Base-by-base conservation (phyloP, 805 yeast genomes). In the Metschnikowia aberdeeniae region DNA sequence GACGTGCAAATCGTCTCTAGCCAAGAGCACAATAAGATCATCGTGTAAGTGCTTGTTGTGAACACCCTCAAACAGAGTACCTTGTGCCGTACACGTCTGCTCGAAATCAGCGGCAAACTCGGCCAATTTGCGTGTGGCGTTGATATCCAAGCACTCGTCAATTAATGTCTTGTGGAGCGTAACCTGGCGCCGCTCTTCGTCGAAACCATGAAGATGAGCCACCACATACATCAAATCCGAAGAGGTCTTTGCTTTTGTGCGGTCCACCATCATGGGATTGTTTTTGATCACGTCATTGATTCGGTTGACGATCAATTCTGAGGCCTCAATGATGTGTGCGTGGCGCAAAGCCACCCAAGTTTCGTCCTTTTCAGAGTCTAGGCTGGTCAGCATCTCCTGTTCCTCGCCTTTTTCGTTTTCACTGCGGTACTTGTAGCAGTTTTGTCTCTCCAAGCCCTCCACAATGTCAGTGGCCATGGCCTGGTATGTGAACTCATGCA, bases 401-500 rank as follows among this genome's bases (percentile, higher is more conserved):
- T 55, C 40, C 33, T 70, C 70, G 7, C 75, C 75, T 42, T 43
- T 58, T 60, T 79, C 88, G 58, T 70, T 80, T 56, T 78, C 85
- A 6, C 78, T 74, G 36, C 67, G 60, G 57, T 82, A 86, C 28
- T 59, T 67, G 60, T 78, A 84, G 12, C 52, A 53, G 26, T 71
- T 69, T 68, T 43, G 69, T 63, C 62, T 65, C 67, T 55, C 77
- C 51, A 72, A 63, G 35, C 66, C 58, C 27, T 67, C 68, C 1
- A 76, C 74, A 24, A 84, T 65, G 62, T 92, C 99, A 68, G 84
- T 84, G 14, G 90, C 85, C 86, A 90, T 82, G 4, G 97, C 90
- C 65, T 92, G 95, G 64, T 90, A 93, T 20, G 84, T 79, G 64
- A 90, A 88, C 61, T 89, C 96, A 63, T 93, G 98, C 44, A 90